These are phyloP conservation scores for Houttuynia cordata DNA, from an alignment of 164 flowering plant species.

Conservation along the genomic window DNA sequence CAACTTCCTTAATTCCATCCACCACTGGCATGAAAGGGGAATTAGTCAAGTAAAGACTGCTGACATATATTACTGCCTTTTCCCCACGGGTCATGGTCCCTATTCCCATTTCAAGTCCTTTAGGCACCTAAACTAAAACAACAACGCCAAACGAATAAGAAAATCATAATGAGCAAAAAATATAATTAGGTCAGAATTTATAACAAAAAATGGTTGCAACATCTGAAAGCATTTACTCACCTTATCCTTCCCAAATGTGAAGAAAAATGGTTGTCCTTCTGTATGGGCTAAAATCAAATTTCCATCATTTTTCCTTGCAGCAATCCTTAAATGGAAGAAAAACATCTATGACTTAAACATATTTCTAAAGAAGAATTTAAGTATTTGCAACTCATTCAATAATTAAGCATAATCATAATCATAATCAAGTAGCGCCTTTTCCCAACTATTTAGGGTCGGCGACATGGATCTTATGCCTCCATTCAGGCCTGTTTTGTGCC, in stretches of 20 bases:
- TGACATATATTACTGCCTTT: conserved; percentile 73
- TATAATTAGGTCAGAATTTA: too few species aligned
- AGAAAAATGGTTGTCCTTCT: conserved; percentile 67
- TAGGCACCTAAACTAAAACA: conserved; percentile 60
- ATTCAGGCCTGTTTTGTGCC: too few species aligned
- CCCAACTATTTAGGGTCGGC: too few species aligned
- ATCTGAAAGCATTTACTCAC: conserved; percentile 24
- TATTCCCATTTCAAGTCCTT: conserved; percentile 96
- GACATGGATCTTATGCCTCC: too few species aligned
- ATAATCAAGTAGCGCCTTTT: too few species aligned
- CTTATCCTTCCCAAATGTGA: conserved; percentile 89
- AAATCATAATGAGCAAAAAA: not conserved
- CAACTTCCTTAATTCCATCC: conserved; percentile 58
- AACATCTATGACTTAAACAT: not conserved
- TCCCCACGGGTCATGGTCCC: conserved; percentile 87
- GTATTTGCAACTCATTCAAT: not conserved
- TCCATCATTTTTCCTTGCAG: conserved; percentile 64
- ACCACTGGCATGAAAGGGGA: conserved; percentile 45
- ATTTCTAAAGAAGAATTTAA: not conserved
- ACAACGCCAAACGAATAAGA: conserved; percentile 1
- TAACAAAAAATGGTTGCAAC: not conserved
- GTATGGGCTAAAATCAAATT: conserved; percentile 40
- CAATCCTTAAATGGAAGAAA: conserved; percentile 54
- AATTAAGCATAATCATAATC: too few species aligned
- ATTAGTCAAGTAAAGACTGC: conserved; percentile 48